Percentiles rank a stretch among this genome's conserved stretches.
Evolutionary conservation across 2,329 filamentous ascomycete species (phyloP).

Genomic region (Phialophora macrospora): DNA sequence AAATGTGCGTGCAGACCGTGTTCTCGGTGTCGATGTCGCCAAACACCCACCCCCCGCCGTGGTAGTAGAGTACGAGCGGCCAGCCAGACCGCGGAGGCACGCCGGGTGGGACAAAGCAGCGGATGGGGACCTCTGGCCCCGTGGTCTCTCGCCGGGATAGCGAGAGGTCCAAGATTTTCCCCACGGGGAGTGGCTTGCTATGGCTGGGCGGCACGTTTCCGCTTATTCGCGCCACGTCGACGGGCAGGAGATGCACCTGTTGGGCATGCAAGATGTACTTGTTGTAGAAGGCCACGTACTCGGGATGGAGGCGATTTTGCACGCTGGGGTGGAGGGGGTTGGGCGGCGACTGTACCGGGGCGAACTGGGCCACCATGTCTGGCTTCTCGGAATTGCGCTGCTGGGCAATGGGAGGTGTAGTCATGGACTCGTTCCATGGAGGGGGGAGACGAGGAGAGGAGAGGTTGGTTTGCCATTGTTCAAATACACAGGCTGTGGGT

Average conservation of each 20-base stretch:
- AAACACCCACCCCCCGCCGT: conserved; percentile 65
- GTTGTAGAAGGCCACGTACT: conserved; percentile 61
- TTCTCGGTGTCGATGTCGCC: conserved; percentile 65
- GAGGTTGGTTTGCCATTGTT: conserved; percentile 12
- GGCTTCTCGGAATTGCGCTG: not conserved
- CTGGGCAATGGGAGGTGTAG: conserved; percentile 3
- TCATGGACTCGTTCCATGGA: conserved; percentile 15
- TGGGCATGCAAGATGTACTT: conserved; percentile 56
- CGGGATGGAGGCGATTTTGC: conserved; percentile 53
- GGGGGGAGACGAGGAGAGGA: conserved; percentile 1
- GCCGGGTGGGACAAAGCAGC: conserved; percentile 58
- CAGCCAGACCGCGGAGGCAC: conserved; percentile 50
- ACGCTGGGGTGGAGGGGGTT: conserved; percentile 58
- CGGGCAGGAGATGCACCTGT: conserved; percentile 61
- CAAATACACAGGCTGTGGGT: conserved; percentile 8
- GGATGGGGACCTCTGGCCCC: conserved; percentile 56
- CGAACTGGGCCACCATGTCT: conserved; percentile 30
- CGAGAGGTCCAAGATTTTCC: conserved; percentile 52
- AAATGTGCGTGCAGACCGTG: conserved; percentile 61
- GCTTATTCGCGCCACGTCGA: conserved; percentile 57
- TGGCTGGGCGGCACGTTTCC: conserved; percentile 60
- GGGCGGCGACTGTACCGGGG: conserved; percentile 42
- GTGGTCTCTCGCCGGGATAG: conserved; percentile 52
- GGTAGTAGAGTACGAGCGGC: conserved; percentile 63
- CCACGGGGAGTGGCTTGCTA: conserved; percentile 56